These are phyloP conservation scores for Rhytidiadelphus loreus DNA, from an alignment of 225 moss, liverwort and hornwort species.

Conservation along the genomic window DNA sequence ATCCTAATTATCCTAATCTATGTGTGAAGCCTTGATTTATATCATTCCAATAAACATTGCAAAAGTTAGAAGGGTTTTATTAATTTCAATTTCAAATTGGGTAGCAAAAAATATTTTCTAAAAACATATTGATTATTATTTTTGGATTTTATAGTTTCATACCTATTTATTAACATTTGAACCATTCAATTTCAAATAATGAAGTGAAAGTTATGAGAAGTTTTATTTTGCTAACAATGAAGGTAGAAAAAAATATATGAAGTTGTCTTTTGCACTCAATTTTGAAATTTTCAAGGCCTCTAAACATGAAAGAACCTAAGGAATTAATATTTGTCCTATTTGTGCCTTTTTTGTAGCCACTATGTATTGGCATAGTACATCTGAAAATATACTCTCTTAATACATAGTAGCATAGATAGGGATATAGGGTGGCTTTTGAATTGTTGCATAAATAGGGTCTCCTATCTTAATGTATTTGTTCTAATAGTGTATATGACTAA, in stretches of 20 bases:
- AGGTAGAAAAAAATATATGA: neutral
- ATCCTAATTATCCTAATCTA: neutral
- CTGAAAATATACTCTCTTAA: neutral
- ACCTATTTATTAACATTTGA: neutral
- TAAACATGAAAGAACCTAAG: no score
- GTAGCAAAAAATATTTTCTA: no score
- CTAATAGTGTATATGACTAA: neutral
- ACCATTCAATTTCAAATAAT: neutral
- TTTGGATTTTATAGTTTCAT: neutral
- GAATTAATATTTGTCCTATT: neutral
- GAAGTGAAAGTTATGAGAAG: no score
- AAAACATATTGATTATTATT: no score
- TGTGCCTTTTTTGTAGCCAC: neutral
- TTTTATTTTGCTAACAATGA: neutral
- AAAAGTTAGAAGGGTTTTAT: neutral
- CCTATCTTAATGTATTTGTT: neutral
- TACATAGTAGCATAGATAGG: neutral
- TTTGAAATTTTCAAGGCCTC: neutral
- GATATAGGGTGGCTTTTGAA: neutral
- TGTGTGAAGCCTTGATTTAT: fast-evolving
- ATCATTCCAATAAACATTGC: neutral
- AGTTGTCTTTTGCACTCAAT: neutral
- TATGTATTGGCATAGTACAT: neutral
- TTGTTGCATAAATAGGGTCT: neutral
- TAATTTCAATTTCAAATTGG: neutral